phyloP scores from a whole-genome alignment of 2,329 filamentous ascomycete species.

The Alternaria gansuensis region DNA sequence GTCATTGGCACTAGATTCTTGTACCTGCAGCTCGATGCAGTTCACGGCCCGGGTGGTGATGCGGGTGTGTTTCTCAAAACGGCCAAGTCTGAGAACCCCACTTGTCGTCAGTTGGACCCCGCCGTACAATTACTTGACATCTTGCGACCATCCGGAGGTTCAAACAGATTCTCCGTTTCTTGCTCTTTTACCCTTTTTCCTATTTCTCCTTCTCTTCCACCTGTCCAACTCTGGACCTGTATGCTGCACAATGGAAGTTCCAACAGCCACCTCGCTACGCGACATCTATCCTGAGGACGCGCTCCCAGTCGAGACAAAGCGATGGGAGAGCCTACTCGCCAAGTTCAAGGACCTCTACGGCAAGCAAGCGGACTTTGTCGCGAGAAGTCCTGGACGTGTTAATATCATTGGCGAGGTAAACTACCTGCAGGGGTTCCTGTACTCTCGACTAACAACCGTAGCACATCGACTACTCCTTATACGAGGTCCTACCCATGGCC shows the following conservation, averaged over 20 bases:
- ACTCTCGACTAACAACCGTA: slow-evolving; percentile 38
- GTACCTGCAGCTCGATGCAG: slow-evolving; percentile 33
- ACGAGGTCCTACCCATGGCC: slow-evolving; percentile 94
- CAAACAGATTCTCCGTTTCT: slow-evolving; percentile 20
- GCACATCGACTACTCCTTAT: slow-evolving; percentile 98
- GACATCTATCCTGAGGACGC: slow-evolving; percentile 86
- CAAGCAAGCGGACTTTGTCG: slow-evolving; percentile 77
- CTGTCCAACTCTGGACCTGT: not conserved
- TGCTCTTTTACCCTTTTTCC: slow-evolving; percentile 6
- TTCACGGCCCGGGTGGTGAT: slow-evolving; percentile 21
- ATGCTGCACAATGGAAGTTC: slow-evolving; percentile 63
- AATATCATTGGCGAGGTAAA: slow-evolving; percentile 91
- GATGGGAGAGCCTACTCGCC: slow-evolving; percentile 78
- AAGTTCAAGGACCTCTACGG: slow-evolving; percentile 77
- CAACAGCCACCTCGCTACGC: slow-evolving; percentile 75
- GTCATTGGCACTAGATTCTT: slow-evolving; percentile 8
- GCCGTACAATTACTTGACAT: slow-evolving; percentile 31
- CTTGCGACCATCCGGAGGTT: slow-evolving; percentile 29
- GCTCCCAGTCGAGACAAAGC: slow-evolving; percentile 69
- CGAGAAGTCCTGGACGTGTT: slow-evolving; percentile 90
- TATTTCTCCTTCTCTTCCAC: slow-evolving; percentile 8
- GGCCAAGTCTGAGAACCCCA: slow-evolving; percentile 37
- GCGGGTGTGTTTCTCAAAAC: slow-evolving; percentile 31
- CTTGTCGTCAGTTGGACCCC: slow-evolving; percentile 34
- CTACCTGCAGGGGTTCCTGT: not conserved